These are phyloP conservation scores for Trichoderma endophyticum DNA, from an alignment of 2,329 filamentous ascomycete species.

Conservation along the genomic window DNA sequence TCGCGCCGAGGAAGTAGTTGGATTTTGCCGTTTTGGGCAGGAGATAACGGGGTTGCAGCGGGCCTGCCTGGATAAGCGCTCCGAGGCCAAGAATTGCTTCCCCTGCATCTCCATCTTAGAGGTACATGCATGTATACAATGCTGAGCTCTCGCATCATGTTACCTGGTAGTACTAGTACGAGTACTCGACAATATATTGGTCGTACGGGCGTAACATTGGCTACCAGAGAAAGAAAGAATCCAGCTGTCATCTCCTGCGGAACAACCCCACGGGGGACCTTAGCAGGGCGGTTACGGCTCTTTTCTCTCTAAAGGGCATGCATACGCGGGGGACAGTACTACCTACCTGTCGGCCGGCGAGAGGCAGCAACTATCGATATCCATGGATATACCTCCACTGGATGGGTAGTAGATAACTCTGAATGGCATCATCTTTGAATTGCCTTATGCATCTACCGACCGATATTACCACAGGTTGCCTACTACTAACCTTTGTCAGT, in stretches of 20 bases:
- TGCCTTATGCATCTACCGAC: neutral
- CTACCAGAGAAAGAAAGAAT: neutral
- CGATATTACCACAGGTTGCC: neutral
- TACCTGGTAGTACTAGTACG: neutral
- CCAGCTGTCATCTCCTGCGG: neutral
- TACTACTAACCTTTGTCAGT: neutral
- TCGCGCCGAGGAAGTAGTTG: neutral
- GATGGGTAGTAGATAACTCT: neutral
- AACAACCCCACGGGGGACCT: neutral
- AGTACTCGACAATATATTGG: neutral
- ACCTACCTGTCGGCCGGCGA: neutral
- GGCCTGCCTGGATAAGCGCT: conserved; percentile 13
- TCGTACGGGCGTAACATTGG: neutral
- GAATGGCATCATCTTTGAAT: neutral
- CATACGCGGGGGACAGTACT: neutral
- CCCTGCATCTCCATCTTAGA: neutral
- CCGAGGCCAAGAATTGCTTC: neutral
- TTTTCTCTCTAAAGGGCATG: neutral
- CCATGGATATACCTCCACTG: neutral
- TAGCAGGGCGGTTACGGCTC: neutral
- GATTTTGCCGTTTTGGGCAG: conserved; percentile 6
- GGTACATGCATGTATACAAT: neutral
- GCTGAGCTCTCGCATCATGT: neutral
- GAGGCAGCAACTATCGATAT: neutral
- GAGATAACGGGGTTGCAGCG: neutral